Evolutionary conservation across 208 protist genomes (phyloP), one percentile per base, ranked within the genome.

Genomic region (Leishmania turanica): DNA sequence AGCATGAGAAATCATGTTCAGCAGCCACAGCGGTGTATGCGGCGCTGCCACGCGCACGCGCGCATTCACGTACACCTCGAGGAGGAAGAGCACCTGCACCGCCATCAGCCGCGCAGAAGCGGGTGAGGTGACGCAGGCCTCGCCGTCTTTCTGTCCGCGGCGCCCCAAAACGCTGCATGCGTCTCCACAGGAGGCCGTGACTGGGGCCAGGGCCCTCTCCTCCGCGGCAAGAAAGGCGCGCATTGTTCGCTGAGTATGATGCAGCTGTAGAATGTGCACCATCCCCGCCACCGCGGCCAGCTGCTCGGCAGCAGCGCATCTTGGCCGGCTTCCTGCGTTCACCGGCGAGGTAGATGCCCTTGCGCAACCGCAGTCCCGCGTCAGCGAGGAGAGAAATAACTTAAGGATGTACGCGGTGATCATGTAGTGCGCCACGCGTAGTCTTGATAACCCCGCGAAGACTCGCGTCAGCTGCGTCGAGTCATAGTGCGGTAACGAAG

Each of bases 371-470:
- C n/a, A 2, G 31, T 42, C 47, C 47, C 45, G 47, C 45, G 47
- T 27, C 15, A 49, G 27, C 0, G 73, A 27, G 19, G 49, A 0
- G 34, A 86, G 66, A 79, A 87, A 87, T 34, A 71, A 21, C 51
- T 90, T 83, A 7, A 93, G 73, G 11, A 93, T 27, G 80, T 91
- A 81, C 0, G 90, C 86, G 1, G 86, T 91, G 3, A 90, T 73
- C 83, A 91, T 84, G 17, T 58, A 21, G 37, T 89, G 88, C 24
- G 79, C 80, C 9, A 90, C 51, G 13, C 51, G 75, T 15, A 93
- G 72, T 9, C 65, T 47, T 2, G 90, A 91, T 21, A 93, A 77
- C 13, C 87, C 88, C n/a, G 83, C 68, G 27, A 91, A 76, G 17
- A 89, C 73, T 42, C 53, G 65, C 13, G 82, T 75, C 27, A 88